These are phyloP conservation scores for Stellera chamaejasme DNA, from an alignment of 345 rosid species.

Conservation along the genomic window DNA sequence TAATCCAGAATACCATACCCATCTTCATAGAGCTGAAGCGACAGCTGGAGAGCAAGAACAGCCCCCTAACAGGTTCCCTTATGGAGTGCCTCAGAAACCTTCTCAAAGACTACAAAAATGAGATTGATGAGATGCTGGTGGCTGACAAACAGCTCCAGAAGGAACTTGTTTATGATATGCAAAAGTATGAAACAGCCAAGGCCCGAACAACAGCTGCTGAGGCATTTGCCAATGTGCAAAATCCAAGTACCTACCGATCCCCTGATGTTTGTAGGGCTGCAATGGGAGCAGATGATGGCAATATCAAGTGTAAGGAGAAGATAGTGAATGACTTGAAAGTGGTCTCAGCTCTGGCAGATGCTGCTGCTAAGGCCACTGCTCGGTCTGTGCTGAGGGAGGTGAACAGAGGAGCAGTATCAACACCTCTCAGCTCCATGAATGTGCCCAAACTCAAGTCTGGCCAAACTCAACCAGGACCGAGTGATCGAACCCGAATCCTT, in stretches of 20 bases:
- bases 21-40: constrained; percentile 92
- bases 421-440: constrained; percentile 63
- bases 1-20: constrained; percentile 90
- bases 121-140: constrained; percentile 85
- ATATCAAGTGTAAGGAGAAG: constrained; percentile 11
- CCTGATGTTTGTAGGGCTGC: constrained; percentile 12
- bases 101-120: constrained; percentile 90
- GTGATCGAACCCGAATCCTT: constrained; percentile 27
- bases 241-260: constrained; percentile 20
- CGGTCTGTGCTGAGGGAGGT: constrained; percentile 70
- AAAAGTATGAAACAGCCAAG: constrained; percentile 68
- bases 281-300: constrained; percentile 5
- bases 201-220: constrained; percentile 48
- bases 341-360: constrained; percentile 62
- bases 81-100: constrained; percentile 86
- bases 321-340: constrained; percentile 27
- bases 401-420: constrained; percentile 47
- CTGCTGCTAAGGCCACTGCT: constrained; percentile 51
- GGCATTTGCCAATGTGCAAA: constrained; percentile 33
- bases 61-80: constrained; percentile 82
- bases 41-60: constrained; percentile 82
- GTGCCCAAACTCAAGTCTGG: constrained; percentile 59
- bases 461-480: constrained; percentile 20
- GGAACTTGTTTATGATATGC: constrained; percentile 92
- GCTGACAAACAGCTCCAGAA: constrained; percentile 92